Conservation (phyloP, 257 asterid species). For the Gardenia jasminoides region DNA sequence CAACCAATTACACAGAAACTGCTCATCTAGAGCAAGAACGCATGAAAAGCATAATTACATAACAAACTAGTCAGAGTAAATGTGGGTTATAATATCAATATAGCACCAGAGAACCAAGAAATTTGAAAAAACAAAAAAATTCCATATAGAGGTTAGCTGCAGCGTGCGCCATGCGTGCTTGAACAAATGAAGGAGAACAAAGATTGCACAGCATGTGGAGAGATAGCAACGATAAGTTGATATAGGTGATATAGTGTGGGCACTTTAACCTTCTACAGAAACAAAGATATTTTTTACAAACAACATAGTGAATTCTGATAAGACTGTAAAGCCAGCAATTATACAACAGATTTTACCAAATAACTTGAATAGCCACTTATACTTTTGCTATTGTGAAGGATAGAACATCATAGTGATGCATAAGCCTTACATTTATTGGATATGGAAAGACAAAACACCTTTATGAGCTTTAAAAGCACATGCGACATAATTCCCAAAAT, state of each 20-base stretch:
- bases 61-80: background rate
- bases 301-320: background rate
- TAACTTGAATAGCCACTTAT: background rate
- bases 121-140: background rate
- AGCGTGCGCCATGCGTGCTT: background rate
- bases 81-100: background rate
- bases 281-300: background rate
- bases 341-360: background rate
- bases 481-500: constrained; percentile 14
- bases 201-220: background rate
- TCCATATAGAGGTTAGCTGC: background rate
- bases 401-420: background rate
- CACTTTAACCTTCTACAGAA: background rate
- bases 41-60: background rate
- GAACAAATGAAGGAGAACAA: background rate
- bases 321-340: background rate
- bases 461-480: constrained; percentile 6
- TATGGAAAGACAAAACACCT: constrained; percentile 9
- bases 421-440: background rate
- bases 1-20: background rate
- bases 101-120: background rate
- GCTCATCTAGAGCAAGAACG: background rate
- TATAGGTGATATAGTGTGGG: background rate
- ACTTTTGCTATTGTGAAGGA: background rate
- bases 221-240: background rate